These are phyloP conservation scores for Baeospora myosura DNA, from an alignment of 1,284 basidiomycete genomes.

Conservation along the genomic window DNA sequence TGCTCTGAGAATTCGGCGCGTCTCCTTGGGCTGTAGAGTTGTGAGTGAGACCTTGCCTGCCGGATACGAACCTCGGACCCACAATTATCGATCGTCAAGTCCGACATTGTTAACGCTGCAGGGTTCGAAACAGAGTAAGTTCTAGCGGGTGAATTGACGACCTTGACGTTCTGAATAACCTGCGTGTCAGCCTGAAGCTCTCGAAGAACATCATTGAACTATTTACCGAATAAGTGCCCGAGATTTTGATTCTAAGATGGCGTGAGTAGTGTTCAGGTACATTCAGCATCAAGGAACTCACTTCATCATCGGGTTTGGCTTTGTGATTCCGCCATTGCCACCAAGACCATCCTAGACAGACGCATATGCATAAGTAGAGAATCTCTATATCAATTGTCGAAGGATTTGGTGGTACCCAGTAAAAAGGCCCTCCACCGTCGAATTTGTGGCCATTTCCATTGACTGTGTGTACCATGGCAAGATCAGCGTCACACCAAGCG, in stretches of 20 bases:
- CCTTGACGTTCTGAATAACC: conserved; percentile 28
- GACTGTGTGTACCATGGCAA: not conserved
- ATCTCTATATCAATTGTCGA: conserved; percentile 19
- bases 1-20: conserved; percentile 36
- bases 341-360: conserved; percentile 36
- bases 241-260: conserved; percentile 40
- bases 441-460: conserved; percentile 29
- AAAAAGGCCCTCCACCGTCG: conserved; percentile 38
- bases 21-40: conserved; percentile 31
- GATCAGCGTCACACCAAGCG: not conserved
- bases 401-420: conserved; percentile 32
- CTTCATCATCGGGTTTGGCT: conserved; percentile 47
- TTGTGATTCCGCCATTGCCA: conserved; percentile 25
- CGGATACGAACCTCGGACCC: conserved; percentile 11
- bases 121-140: conserved; percentile 32
- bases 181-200: conserved; percentile 16
- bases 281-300: conserved; percentile 15
- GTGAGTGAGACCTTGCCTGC: not conserved
- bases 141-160: conserved; percentile 38
- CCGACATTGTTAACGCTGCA: conserved; percentile 30
- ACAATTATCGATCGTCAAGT: conserved; percentile 37
- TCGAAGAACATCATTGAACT: conserved; percentile 24
- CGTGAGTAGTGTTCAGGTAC: conserved; percentile 5
- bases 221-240: conserved; percentile 38
- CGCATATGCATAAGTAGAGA: conserved; percentile 2